phyloP scores from a whole-genome alignment of 129 eudicot species.

The Saussurea involucrata region DNA sequence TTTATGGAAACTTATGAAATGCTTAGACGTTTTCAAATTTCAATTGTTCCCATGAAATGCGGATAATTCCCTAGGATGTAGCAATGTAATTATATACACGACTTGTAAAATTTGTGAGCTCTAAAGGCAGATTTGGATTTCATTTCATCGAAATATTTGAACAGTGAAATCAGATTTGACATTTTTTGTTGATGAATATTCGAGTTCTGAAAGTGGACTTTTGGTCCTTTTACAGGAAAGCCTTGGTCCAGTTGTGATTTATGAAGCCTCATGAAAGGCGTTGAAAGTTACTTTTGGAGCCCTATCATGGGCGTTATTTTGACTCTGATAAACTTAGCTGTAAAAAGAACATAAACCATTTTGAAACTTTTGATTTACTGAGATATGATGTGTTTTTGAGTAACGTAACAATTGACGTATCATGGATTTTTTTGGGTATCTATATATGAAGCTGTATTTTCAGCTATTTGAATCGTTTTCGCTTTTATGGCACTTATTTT shows the following conservation, averaged over 20 bases:
- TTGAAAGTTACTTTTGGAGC: background rate
- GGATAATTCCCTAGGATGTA: background rate
- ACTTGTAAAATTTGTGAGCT: background rate
- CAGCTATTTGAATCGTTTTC: background rate
- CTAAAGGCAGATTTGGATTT: background rate
- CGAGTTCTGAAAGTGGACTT: background rate
- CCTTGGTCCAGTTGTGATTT: background rate
- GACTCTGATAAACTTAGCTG: background rate
- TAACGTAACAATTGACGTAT: background rate
- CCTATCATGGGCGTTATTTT: background rate
- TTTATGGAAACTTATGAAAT: background rate
- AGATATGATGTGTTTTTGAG: background rate
- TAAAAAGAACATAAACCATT: background rate
- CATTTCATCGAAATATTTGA: too few species aligned
- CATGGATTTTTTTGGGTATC: background rate
- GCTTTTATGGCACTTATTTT: background rate
- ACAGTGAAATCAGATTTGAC: background rate
- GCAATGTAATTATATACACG: background rate
- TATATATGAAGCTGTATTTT: background rate
- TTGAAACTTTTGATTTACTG: conserved; percentile 2
- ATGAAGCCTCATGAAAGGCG: background rate
- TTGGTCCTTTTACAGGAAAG: background rate
- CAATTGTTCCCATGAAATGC: background rate
- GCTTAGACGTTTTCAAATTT: background rate
- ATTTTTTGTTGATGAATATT: background rate